Evolutionary conservation across 495 filamentous ascomycete species (phyloP).

Genomic region (Hypoxylon trugodes): DNA sequence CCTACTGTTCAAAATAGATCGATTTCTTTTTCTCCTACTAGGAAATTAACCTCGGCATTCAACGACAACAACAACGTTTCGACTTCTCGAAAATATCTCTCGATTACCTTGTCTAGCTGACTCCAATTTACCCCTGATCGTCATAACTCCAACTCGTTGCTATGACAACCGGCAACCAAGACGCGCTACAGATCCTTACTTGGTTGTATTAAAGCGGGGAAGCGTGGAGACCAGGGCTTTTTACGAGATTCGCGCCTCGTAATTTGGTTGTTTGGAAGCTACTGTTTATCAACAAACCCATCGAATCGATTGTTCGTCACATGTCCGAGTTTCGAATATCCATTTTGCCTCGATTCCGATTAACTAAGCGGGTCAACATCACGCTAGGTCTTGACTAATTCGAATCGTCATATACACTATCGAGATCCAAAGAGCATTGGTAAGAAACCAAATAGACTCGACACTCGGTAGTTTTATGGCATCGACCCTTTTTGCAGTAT

Average conservation of each 20-base stretch:
- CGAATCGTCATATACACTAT: not conserved
- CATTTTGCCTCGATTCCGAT: constrained; percentile 14
- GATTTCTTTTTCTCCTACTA: constrained; percentile 11
- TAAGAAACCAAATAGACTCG: not conserved
- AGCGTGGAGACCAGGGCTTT: constrained; percentile 17
- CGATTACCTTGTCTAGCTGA: constrained; percentile 15
- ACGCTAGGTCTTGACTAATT: constrained; percentile 11
- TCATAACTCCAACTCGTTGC: constrained; percentile 35
- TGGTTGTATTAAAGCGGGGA: constrained; percentile 33
- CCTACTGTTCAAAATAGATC: constrained; percentile 26
- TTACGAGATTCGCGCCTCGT: constrained; percentile 32
- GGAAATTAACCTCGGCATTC: constrained; percentile 15
- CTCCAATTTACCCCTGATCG: constrained; percentile 42
- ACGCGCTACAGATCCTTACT: constrained; percentile 33
- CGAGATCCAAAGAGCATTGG: constrained; percentile 6
- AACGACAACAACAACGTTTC: constrained; percentile 10
- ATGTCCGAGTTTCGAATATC: constrained; percentile 23
- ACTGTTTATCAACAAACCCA: constrained; percentile 12
- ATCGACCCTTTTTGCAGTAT: not conserved
- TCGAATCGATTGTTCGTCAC: constrained; percentile 22
- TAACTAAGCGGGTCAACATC: constrained; percentile 4
- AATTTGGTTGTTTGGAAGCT: constrained; percentile 21
- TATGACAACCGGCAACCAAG: constrained; percentile 41
- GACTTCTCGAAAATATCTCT: constrained; percentile 8
- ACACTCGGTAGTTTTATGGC: not conserved